Percentiles rank a stretch among this genome's conserved stretches.
phyloP scores from a whole-genome alignment of 768 basidiomycete species.

The Leccinum variicolor region DNA sequence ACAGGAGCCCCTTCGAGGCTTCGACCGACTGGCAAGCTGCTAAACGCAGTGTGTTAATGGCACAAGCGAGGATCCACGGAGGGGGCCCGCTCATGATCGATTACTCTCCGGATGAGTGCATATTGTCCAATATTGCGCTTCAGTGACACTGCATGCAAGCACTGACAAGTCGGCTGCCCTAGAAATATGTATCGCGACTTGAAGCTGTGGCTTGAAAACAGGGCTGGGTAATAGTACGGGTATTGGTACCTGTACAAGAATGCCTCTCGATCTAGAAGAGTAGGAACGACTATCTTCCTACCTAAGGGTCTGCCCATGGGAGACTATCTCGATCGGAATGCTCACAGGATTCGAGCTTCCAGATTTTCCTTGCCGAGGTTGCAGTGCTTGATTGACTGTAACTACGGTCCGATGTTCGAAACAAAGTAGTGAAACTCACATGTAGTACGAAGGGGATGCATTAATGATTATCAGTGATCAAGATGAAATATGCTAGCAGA shows the following conservation, averaged over 20 bases:
- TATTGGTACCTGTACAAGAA: background rate
- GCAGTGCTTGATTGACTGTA: background rate
- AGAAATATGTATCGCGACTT: background rate
- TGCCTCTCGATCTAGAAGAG: background rate
- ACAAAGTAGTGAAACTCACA: background rate
- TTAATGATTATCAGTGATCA: background rate
- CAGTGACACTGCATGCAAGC: background rate
- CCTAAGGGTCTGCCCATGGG: too few relatives aligned
- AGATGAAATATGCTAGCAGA: background rate
- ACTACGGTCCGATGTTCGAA: background rate
- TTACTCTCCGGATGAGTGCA: too few relatives aligned
- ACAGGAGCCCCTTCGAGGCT: background rate
- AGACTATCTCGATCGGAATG: background rate
- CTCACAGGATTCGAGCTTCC: background rate
- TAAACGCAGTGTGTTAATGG: background rate
- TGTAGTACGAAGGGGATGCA: background rate
- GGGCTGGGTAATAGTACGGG: background rate
- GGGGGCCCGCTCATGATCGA: background rate
- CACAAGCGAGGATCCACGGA: background rate
- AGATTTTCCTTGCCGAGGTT: background rate
- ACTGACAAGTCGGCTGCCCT: background rate
- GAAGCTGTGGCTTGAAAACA: background rate
- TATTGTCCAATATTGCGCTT: background rate
- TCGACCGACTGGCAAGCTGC: background rate
- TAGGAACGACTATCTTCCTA: too few relatives aligned